Percentiles rank a stretch among this genome's conserved stretches.
Evolutionary conservation across 805 yeast species (phyloP).

Genomic region (Yarrowia deformans): DNA sequence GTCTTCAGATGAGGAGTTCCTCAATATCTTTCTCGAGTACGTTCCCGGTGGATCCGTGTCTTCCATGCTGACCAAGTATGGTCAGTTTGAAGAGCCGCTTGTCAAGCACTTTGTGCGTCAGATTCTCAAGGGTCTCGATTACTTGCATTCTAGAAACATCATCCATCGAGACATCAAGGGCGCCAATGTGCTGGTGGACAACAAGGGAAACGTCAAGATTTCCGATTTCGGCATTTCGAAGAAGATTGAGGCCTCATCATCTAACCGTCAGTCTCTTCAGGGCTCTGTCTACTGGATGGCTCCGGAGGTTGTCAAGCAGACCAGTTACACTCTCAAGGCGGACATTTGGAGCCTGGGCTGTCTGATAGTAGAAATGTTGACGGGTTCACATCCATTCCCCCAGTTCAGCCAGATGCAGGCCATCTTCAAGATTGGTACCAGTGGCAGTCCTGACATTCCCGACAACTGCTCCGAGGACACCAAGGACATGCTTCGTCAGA

Average conservation of each 20-base stretch:
- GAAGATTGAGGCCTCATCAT: constrained; percentile 62
- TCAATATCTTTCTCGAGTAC: constrained; percentile 82
- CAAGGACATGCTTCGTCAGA: constrained; percentile 64
- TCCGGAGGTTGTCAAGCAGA: constrained; percentile 96
- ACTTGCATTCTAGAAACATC: constrained; percentile 75
- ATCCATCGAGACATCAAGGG: constrained; percentile 90
- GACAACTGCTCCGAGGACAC: constrained; percentile 68
- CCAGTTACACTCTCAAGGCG: constrained; percentile 87
- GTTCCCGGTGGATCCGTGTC: constrained; percentile 79
- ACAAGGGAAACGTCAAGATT: constrained; percentile 80
- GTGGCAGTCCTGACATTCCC: constrained; percentile 78
- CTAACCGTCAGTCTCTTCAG: constrained; percentile 80
- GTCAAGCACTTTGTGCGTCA: constrained; percentile 76
- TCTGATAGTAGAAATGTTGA: constrained; percentile 90
- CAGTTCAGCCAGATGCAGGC: constrained; percentile 97
- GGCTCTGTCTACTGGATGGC: constrained; percentile 99
- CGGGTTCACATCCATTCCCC: constrained; percentile 96
- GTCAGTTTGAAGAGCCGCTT: constrained; percentile 80
- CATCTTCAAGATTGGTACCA: constrained; percentile 89
- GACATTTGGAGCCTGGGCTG: constrained; percentile 99
- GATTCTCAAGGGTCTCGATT: constrained; percentile 74
- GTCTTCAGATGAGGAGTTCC: constrained; percentile 68
- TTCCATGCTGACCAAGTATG: constrained; percentile 72
- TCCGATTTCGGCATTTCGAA: constrained; percentile 87
- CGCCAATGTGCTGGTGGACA: constrained; percentile 82